These are phyloP conservation scores for Monosporozyma aerobia DNA, from an alignment of 805 yeast species.

Conservation along the genomic window DNA sequence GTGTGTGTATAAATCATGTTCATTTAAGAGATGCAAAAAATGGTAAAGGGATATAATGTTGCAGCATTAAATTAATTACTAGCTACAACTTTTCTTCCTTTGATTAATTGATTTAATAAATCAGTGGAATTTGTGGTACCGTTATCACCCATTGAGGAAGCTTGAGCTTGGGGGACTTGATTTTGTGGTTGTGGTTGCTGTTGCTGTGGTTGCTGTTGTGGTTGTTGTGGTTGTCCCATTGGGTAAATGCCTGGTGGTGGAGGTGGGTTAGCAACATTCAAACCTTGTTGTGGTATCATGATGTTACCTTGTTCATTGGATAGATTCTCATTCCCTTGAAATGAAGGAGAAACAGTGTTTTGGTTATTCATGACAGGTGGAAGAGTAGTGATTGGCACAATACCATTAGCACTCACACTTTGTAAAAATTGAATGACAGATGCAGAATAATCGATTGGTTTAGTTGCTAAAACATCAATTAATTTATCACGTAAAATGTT, in stretches of 20 bases:
- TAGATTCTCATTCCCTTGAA: neutral
- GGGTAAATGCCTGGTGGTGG: slow-evolving; percentile 66
- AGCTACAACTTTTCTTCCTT: slow-evolving; percentile 50
- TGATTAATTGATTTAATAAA: slow-evolving; percentile 73
- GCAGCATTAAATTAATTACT: slow-evolving; percentile 10
- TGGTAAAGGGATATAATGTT: neutral
- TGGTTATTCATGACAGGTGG: slow-evolving; percentile 17
- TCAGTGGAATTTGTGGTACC: slow-evolving; percentile 58
- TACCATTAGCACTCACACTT: slow-evolving; percentile 16
- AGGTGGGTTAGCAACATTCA: slow-evolving; percentile 29
- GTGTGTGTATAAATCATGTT: neutral
- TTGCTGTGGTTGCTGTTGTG: slow-evolving; percentile 14
- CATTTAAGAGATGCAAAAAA: neutral
- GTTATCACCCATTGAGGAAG: slow-evolving; percentile 11
- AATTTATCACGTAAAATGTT: slow-evolving; percentile 27
- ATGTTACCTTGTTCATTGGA: neutral
- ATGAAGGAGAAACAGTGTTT: slow-evolving; percentile 8
- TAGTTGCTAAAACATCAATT: slow-evolving; percentile 30
- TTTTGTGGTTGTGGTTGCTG: slow-evolving; percentile 13
- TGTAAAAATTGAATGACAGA: slow-evolving; percentile 27
- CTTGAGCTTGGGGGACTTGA: slow-evolving; percentile 5
- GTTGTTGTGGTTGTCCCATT: slow-evolving; percentile 15
- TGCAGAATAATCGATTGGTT: slow-evolving; percentile 26
- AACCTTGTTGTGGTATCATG: slow-evolving; percentile 21
- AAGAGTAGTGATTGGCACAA: slow-evolving; percentile 24